Percentiles rank a stretch among this genome's conserved stretches.
phyloP scores from a whole-genome alignment of 2,329 filamentous ascomycete genomes.

The Graphilbum fragrans region DNA sequence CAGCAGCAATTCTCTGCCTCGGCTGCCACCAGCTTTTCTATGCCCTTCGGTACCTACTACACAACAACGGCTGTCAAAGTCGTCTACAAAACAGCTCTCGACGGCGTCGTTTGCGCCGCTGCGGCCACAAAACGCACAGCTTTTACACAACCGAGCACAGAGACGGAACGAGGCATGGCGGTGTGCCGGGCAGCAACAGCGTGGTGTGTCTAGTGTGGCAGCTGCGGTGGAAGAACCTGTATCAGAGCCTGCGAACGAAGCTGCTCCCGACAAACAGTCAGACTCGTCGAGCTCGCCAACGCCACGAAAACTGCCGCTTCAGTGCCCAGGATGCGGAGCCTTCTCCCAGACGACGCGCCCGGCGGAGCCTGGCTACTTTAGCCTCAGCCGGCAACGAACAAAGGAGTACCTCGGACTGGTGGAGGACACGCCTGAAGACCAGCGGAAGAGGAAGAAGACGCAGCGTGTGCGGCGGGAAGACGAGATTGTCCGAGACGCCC shows the following conservation, averaged over 20 bases:
- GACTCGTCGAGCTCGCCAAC: neutral
- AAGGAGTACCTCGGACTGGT: slow-evolving; percentile 30
- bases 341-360: slow-evolving; percentile 43
- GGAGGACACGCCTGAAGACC: slow-evolving; percentile 10
- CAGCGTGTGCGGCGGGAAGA: slow-evolving; percentile 24
- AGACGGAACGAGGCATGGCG: neutral
- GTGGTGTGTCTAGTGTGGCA: neutral
- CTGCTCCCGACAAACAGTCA: slow-evolving; percentile 1
- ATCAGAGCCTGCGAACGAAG: too few relatives aligned
- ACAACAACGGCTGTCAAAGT: neutral
- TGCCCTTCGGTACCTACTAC: slow-evolving; percentile 6
- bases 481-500: slow-evolving; percentile 30
- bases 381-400: slow-evolving; percentile 37
- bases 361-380: slow-evolving; percentile 45
- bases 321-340: slow-evolving; percentile 54
- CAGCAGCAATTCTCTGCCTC: neutral
- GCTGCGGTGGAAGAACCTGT: neutral
- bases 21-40: slow-evolving; percentile 7
- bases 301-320: slow-evolving; percentile 31
- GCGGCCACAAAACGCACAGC: too few relatives aligned
- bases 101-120: too few relatives aligned
- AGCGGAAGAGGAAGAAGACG: slow-evolving; percentile 1
- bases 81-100: neutral
- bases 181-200: neutral
- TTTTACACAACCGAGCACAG: too few relatives aligned